A percentile compares a stretch with the other conserved stretches of the same genome.
These are phyloP conservation scores for Thuidium tamariscinum DNA, from an alignment of 225 moss, liverwort and hornwort species.

Conservation along the genomic window DNA sequence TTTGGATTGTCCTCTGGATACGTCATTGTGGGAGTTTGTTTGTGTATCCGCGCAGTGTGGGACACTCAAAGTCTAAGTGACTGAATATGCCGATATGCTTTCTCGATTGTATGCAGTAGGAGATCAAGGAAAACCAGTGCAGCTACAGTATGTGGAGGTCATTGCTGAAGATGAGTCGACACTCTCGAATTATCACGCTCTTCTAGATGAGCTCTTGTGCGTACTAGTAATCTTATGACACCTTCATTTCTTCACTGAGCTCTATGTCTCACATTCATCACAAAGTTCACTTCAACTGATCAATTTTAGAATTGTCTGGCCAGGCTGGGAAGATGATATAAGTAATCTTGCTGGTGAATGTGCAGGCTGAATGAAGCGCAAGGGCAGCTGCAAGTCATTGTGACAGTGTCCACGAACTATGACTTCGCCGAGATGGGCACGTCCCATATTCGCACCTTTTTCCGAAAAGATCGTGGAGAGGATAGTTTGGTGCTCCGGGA, in stretches of 20 bases:
- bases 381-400: conserved; percentile 85
- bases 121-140: conserved; percentile 37
- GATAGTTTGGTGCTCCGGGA: conserved; percentile 70
- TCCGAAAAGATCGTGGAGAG: conserved; percentile 74
- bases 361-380: conserved; percentile 92
- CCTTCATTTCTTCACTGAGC: not conserved
- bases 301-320: not conserved
- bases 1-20: not conserved
- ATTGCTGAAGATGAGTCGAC: conserved; percentile 23
- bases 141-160: conserved; percentile 50
- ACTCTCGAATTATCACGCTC: conserved; percentile 36
- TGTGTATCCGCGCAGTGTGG: not conserved
- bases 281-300: not conserved
- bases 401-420: conserved; percentile 45
- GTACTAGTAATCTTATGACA: not conserved
- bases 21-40: not conserved
- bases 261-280: not conserved
- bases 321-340: not conserved
- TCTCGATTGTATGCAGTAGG: conserved; percentile 23
- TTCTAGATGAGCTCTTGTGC: conserved; percentile 49
- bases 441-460: conserved; percentile 71
- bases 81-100: not conserved
- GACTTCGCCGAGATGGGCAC: conserved; percentile 41
- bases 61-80: not conserved
- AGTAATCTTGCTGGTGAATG: not conserved